These are phyloP conservation scores for Heliamphora exappendiculata DNA, from an alignment of 148 eudicot species.

Conservation along the genomic window DNA sequence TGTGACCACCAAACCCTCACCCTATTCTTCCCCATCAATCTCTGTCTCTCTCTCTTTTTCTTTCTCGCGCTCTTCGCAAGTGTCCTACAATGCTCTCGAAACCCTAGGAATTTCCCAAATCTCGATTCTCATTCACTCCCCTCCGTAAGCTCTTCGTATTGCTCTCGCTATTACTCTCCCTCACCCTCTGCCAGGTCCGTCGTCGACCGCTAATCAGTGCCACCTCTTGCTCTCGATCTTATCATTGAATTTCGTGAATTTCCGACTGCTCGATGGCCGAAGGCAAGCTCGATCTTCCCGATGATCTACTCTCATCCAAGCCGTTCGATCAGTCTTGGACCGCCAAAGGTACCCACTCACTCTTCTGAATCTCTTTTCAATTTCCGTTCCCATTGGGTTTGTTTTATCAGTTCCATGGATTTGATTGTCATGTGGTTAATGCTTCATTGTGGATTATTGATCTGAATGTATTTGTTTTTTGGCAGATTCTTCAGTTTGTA, in stretches of 20 bases:
- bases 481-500: not conserved
- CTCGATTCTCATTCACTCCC: not conserved
- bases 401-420: not conserved
- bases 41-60: too few relatives aligned
- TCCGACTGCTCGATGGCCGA: constrained; percentile 38
- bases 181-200: constrained; percentile 2
- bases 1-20: constrained; percentile 14
- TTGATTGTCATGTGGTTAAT: not conserved
- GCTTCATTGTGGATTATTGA: constrained; percentile 8
- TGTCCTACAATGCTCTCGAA: not conserved
- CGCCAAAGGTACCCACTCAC: constrained; percentile 16
- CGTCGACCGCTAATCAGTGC: not conserved
- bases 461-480: constrained; percentile 4
- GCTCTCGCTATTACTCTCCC: constrained; percentile 10
- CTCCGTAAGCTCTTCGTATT: not conserved
- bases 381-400: not conserved
- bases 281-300: constrained; percentile 56
- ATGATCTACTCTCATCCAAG: constrained; percentile 57
- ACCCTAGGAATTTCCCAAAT: not conserved
- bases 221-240: not conserved
- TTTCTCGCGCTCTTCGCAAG: not conserved
- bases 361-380: not conserved
- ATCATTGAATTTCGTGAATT: constrained; percentile 14
- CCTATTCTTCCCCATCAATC: constrained; percentile 1
- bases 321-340: constrained; percentile 30